These are phyloP conservation scores for Solanum phureja DNA, from an alignment of 257 asterid species.

Conservation along the genomic window DNA sequence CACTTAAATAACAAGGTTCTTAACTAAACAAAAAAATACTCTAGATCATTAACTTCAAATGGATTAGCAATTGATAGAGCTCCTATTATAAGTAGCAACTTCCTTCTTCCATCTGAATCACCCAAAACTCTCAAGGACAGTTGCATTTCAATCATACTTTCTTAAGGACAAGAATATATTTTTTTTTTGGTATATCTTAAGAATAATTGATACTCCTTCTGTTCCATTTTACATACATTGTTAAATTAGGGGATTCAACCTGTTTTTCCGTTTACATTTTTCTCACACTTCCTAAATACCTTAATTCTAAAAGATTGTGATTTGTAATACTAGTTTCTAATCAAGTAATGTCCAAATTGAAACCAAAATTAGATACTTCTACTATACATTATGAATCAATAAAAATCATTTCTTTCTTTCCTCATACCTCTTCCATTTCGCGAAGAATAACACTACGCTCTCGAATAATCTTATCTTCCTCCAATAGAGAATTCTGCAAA, in stretches of 20 bases:
- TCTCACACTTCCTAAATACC: background rate
- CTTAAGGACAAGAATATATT: background rate
- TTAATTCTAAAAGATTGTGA: background rate
- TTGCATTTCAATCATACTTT: background rate
- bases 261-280: background rate
- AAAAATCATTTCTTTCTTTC: background rate
- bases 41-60: background rate
- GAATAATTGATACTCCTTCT: background rate
- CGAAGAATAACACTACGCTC: conserved; percentile 89
- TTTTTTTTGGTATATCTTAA: background rate
- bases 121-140: background rate
- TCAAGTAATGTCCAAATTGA: background rate
- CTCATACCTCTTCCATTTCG: conserved; percentile 87
- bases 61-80: background rate
- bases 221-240: background rate
- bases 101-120: background rate
- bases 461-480: conserved; percentile 45
- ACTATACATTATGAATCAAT: background rate
- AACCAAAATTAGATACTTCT: background rate
- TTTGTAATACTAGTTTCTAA: background rate
- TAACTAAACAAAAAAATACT: background rate
- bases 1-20: background rate
- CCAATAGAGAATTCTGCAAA: conserved; percentile 72
- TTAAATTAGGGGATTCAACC: background rate
- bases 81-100: background rate